Conservation (phyloP, 2,329 filamentous ascomycete genomes). For the Calonectria hawksworthii region DNA sequence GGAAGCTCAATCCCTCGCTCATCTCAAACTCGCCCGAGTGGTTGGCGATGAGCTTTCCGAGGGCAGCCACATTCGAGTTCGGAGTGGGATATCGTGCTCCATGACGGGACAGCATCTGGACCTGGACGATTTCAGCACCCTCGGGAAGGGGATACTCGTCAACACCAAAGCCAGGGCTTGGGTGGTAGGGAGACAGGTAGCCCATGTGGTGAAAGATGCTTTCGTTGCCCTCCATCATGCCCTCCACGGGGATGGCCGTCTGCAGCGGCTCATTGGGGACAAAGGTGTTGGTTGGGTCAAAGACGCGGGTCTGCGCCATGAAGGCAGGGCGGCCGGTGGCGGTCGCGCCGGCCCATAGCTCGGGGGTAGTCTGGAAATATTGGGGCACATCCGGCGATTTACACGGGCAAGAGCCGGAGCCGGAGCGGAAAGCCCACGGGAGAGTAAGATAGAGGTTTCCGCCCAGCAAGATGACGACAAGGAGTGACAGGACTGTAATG, state of each 20-base stretch:
- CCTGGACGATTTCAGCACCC: constrained; percentile 77
- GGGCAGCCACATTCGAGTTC: constrained; percentile 65
- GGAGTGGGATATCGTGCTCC: constrained; percentile 80
- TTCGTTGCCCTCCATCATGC: constrained; percentile 67
- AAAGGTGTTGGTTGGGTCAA: constrained; percentile 75
- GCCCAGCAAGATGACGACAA: constrained; percentile 54
- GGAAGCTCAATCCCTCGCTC: constrained; percentile 72
- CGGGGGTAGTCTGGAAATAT: constrained; percentile 73
- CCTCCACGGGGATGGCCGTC: constrained; percentile 77
- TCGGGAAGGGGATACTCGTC: constrained; percentile 77
- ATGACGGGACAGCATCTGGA: constrained; percentile 81
- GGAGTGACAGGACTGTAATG: constrained; percentile 49
- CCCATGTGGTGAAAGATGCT: constrained; percentile 82
- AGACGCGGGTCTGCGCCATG: constrained; percentile 78
- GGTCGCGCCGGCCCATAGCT: constrained; percentile 75
- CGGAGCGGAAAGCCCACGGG: constrained; percentile 47
- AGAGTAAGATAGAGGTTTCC: constrained; percentile 54
- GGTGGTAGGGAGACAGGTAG: constrained; percentile 76
- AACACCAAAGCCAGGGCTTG: constrained; percentile 81
- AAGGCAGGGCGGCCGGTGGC: constrained; percentile 79
- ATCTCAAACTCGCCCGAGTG: constrained; percentile 67
- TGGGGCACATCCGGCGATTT: constrained; percentile 64
- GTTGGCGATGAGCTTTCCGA: constrained; percentile 71
- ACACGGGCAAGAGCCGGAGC: constrained; percentile 48
- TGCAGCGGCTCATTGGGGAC: constrained; percentile 79